phyloP scores from a whole-genome alignment of 148 eudicot species.

The Amaranthus cruentus region DNA sequence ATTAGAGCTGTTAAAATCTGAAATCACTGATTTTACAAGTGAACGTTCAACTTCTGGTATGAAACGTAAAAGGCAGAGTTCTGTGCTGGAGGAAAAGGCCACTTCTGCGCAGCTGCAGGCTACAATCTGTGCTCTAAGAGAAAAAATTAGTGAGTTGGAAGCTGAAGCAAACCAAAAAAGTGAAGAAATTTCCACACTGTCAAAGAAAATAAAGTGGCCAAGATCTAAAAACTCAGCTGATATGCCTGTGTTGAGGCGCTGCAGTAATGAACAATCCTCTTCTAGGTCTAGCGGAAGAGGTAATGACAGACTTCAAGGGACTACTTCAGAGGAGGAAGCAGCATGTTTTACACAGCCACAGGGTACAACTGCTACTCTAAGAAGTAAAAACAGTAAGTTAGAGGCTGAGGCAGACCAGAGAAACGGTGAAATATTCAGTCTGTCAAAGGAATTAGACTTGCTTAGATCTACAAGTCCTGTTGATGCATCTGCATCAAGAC shows the following conservation, averaged over 20 bases:
- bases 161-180: conserved; percentile 16
- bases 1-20: conserved; percentile 32
- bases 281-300: conserved; percentile 10
- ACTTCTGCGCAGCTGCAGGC: conserved; percentile 12
- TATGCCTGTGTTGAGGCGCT: conserved; percentile 18
- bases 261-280: conserved; percentile 16
- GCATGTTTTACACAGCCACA: conserved; percentile 8
- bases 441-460: conserved; percentile 14
- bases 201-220: conserved; percentile 20
- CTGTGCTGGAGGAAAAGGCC: conserved; percentile 8
- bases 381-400: conserved; percentile 6
- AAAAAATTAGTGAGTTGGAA: conserved; percentile 14
- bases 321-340: conserved; percentile 11
- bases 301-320: background rate
- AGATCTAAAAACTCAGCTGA: conserved; percentile 13
- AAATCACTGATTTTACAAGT: conserved; percentile 15
- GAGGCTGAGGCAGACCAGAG: conserved; percentile 12
- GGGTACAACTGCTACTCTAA: conserved; percentile 2
- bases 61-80: conserved; percentile 12
- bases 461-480: conserved; percentile 9
- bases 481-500: conserved; percentile 11
- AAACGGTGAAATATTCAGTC: conserved; percentile 3
- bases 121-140: conserved; percentile 12
- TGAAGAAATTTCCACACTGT: conserved; percentile 15
- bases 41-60: conserved; percentile 18